A percentile compares a stretch with the other conserved stretches of the same genome.
Evolutionary conservation across 768 basidiomycete species (phyloP).

Genomic region (Cystofilobasidium capitatum): DNA sequence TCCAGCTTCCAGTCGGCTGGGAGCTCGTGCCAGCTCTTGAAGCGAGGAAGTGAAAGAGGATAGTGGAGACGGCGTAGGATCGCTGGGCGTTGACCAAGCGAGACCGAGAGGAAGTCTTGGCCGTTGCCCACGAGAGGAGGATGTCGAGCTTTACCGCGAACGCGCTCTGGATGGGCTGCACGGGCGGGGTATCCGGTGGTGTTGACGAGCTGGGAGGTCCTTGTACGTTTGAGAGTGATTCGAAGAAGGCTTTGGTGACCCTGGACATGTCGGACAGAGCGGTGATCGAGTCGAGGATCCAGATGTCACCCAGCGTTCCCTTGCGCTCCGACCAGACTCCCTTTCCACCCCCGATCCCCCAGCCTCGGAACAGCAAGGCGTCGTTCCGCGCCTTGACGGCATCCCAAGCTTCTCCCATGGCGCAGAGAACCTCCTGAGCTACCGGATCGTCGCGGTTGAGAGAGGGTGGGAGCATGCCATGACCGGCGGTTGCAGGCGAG

Average conservation of each 20-base stretch:
- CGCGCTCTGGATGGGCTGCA: not conserved
- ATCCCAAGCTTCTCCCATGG: constrained; percentile 18
- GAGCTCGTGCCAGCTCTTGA: not conserved
- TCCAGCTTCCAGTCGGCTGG: not conserved
- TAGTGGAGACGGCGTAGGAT: constrained; percentile 11
- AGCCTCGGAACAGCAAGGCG: constrained; percentile 14
- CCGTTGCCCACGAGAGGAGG: constrained; percentile 26
- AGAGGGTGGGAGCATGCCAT: not conserved
- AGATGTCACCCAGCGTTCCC: constrained; percentile 20
- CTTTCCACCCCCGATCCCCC: constrained; percentile 10
- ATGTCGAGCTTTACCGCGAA: constrained; percentile 26
- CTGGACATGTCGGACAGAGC: constrained; percentile 12
- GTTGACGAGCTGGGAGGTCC: not conserved
- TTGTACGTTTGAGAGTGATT: not conserved
- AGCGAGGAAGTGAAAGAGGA: constrained; percentile 10
- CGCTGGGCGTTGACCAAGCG: constrained; percentile 1
- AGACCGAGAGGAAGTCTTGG: not conserved
- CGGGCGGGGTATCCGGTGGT: not conserved
- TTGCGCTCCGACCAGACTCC: constrained; percentile 10
- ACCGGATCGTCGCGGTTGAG: constrained; percentile 11
- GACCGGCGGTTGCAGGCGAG: constrained; percentile 13
- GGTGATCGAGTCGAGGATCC: constrained; percentile 23
- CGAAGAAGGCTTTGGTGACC: constrained; percentile 20
- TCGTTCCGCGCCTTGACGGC: constrained; percentile 19
- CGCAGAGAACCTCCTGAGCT: constrained; percentile 3